Base-by-base conservation (phyloP, 169 alveolate genomes). In the Cryptosporidium sp. region DNA sequence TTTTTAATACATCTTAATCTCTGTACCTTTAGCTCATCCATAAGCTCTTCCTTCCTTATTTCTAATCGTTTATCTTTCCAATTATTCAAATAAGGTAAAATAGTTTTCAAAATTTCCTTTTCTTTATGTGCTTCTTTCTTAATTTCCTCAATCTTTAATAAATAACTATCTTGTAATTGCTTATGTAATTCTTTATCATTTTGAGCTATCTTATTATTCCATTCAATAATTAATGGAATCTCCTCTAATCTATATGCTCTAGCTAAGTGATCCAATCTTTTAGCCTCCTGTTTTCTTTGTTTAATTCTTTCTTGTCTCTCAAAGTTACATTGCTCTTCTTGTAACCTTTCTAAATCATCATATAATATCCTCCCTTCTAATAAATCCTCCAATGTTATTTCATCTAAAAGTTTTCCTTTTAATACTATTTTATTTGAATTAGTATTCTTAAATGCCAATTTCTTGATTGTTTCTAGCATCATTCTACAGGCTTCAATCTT, bases 301-400 rank as follows among this genome's bases (percentile, higher is more conserved):
- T 93, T 92, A 33, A 93, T 92, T 74, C 91, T 93, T 89, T 95
- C 97, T 65, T 93, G 95, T 31, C 96, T 85, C 71, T 95, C 97
- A 84, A 91, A 91, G 21, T 67, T 59, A 67, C 93, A 73, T 68
- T 86, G 86, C 43, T 71, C 92, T 73, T 94, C 96, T 69, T 95
- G 98, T 33, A 95, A 96, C 85, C 91, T 95, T 68, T 95, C 98
- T 7, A 95, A 93, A 85, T 95, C 98, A 71, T 95, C 98, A 89
- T 92, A 95, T 80, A 93, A 95, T 35, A 95, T 95, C 50, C 91
- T 89, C 23, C 98, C 98, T 70, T 95, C 95, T 62, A 95, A 86
- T 26, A 95, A 94, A 84, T 95, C 97, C 3, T 93, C 96, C 59
- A 95, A 93, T 67, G 93, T 95, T 45, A 95, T 94, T 70, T 95